phyloP scores from a whole-genome alignment of 2,329 filamentous ascomycete genomes.

The Trichoderma endophyticum region DNA sequence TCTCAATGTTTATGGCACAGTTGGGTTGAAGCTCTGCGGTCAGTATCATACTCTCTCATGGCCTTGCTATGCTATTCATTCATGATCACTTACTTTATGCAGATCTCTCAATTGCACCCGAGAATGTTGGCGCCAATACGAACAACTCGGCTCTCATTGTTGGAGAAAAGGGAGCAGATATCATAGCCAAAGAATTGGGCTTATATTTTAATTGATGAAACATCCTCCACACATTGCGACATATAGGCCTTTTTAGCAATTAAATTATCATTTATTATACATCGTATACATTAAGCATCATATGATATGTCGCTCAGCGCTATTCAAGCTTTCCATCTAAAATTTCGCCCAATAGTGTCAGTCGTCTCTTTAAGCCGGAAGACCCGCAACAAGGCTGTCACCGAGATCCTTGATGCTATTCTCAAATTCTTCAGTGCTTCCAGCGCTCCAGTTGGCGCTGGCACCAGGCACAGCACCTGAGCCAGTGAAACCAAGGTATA shows the following conservation, averaged over 20 bases:
- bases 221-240: background rate
- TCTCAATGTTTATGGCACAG: slow-evolving; percentile 41
- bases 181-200: slow-evolving; percentile 30
- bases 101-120: slow-evolving; percentile 36
- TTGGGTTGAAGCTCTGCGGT: slow-evolving; percentile 38
- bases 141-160: slow-evolving; percentile 43
- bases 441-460: slow-evolving; percentile 49
- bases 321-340: background rate
- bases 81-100: slow-evolving; percentile 21
- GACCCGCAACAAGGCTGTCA: slow-evolving; percentile 39
- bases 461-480: slow-evolving; percentile 24
- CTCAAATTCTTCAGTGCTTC: slow-evolving; percentile 44
- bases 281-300: background rate
- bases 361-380: background rate
- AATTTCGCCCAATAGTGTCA: background rate
- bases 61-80: background rate
- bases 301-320: background rate
- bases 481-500: slow-evolving; percentile 56
- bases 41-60: slow-evolving; percentile 21
- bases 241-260: background rate
- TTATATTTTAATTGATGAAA: background rate
- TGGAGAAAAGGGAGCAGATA: slow-evolving; percentile 41
- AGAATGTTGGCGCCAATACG: slow-evolving; percentile 44
- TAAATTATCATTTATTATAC: background rate
- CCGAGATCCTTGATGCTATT: slow-evolving; percentile 45